Percentiles rank a stretch among this genome's conserved stretches.
Evolutionary conservation across 225 moss, liverwort and hornwort genomes (phyloP).

Genomic region (Marchantia paleacea): DNA sequence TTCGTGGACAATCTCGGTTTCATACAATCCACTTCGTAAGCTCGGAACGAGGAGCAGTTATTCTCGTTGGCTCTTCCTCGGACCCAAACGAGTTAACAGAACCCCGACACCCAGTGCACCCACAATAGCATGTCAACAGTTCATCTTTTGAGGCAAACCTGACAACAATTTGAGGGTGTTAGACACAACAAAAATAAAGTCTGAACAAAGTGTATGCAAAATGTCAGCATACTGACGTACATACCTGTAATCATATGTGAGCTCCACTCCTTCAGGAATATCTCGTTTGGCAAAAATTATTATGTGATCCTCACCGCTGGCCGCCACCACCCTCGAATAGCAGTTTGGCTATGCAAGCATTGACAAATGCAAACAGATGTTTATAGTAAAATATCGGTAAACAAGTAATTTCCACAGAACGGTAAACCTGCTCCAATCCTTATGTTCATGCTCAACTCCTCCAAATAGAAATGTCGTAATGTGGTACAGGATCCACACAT

Average conservation of each 20-base stretch:
- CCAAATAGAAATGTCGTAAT: background rate
- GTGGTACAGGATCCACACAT: no score
- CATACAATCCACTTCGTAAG: slow-evolving; percentile 58
- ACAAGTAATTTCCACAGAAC: no score
- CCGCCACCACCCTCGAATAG: slow-evolving; percentile 89
- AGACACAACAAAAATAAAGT: background rate
- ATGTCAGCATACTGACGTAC: background rate
- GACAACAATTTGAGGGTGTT: background rate
- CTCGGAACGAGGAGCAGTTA: slow-evolving; percentile 58
- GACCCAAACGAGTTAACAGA: slow-evolving; percentile 82
- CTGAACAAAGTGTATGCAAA: background rate
- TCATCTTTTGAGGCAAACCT: slow-evolving; percentile 94
- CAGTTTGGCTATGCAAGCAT: slow-evolving; percentile 62
- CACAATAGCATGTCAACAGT: slow-evolving; percentile 92
- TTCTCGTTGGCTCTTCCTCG: slow-evolving; percentile 69
- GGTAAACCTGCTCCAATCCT: background rate
- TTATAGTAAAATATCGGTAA: background rate
- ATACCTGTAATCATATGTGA: slow-evolving; percentile 92
- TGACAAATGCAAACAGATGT: background rate
- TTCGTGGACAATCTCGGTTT: background rate
- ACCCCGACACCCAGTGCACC: slow-evolving; percentile 84
- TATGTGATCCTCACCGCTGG: slow-evolving; percentile 93
- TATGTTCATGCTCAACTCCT: background rate
- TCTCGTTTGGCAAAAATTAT: slow-evolving; percentile 93
- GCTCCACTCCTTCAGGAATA: slow-evolving; percentile 68